Evolutionary conservation across 176 grass and related monocot species (phyloP), one percentile per base, ranked within the genome.

Genomic region (Musa itinerans): DNA sequence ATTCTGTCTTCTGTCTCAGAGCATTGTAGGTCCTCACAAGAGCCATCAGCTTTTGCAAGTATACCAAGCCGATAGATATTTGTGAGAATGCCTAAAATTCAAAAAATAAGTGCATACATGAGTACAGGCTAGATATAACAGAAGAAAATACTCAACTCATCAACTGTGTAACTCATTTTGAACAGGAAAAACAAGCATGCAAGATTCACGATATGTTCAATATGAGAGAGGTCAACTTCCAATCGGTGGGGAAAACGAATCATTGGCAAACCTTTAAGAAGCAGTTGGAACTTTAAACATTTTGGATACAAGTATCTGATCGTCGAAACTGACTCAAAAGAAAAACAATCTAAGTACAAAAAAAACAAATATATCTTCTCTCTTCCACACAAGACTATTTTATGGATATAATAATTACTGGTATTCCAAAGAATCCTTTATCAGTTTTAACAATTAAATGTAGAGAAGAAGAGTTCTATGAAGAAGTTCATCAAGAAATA

Each of bases 21-120:
- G 53, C 3, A 74, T 17, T 50, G 72, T 10, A 74, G 17, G 22
- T 50, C 29, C 34, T 2, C 19, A 8, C 55, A 74, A 26, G n/a
- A 13, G 26, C 12, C 72, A 56, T 74, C 53, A 56, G 8, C 11
- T 29, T 54, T 26, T 10, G 22, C 16, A 56, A 13, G 12, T 26
- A 13, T 56, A 29, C 72, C 72, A 56, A 74, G 51, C 12, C 57
- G 22, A 34, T 74, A 74, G 22, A 74, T 15, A 74, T 57, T 34
- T 17, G 72, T 74, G 26, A 54, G n/a, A n/a, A 52, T 10, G 13
- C 72, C 72, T 74, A 50, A 54, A 74, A 74, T 16, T 17, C 16
- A 50, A 49, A 11, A 1, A 29, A 6, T 43, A n/a, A 69, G 8
- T 50, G 8, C 15, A 11, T 14, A 21, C 8, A 11, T 17, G 21